phyloP scores from a whole-genome alignment of 805 yeast species.

The Wickerhamomyces xylosicus region DNA sequence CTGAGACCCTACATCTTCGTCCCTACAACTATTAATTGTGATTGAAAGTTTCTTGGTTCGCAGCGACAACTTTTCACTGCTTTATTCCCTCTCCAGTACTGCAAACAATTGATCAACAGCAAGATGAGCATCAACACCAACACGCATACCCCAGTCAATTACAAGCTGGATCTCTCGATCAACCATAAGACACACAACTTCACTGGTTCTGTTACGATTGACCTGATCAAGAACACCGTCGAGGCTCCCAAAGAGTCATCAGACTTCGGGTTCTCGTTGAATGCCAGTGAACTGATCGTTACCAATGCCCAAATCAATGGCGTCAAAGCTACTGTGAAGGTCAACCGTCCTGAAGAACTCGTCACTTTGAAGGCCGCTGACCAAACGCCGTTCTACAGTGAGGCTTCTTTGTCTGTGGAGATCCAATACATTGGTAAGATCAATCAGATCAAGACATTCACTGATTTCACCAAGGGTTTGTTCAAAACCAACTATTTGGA shows the following conservation, averaged over 20 bases:
- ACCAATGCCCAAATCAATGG: neutral
- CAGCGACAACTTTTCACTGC: no score
- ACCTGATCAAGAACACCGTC: conserved; percentile 14
- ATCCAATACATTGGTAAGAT: conserved; percentile 42
- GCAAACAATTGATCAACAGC: no score
- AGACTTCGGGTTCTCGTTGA: neutral
- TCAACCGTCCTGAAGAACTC: neutral
- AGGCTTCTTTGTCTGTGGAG: conserved; percentile 5
- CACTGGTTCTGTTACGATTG: conserved; percentile 27
- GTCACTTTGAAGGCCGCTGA: neutral
- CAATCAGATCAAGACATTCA: conserved; percentile 35
- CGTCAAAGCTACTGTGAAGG: neutral
- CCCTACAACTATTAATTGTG: no score
- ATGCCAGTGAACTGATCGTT: neutral
- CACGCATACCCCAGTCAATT: conserved; percentile 21
- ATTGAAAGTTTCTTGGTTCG: no score
- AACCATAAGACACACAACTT: conserved; percentile 38
- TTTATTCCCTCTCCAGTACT: no score
- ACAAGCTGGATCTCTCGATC: conserved; percentile 27
- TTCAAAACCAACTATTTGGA: conserved; percentile 59
- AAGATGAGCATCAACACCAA: conserved; percentile 6
- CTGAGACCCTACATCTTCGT: no score
- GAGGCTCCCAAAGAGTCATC: neutral
- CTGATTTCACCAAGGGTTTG: conserved; percentile 52
- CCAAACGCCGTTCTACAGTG: neutral